Evolutionary conservation across 2,329 filamentous ascomycete species (phyloP), one percentile per base, ranked within the genome.

Genomic region (Sporothrix schenckii): DNA sequence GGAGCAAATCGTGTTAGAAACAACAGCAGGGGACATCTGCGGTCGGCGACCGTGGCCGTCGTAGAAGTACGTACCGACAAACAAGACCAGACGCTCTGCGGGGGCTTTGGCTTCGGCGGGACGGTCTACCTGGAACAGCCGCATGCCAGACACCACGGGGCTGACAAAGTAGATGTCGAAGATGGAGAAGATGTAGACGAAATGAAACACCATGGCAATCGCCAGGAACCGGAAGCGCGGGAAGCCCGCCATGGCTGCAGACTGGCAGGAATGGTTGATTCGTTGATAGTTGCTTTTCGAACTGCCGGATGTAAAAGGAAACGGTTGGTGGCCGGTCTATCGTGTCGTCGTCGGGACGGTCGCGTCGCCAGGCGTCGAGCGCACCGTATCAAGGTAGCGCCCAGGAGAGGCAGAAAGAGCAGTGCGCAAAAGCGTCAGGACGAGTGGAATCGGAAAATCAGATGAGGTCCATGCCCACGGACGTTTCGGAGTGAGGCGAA

Each of bases 91-190:
- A 73, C 95, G 89, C 80, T 95, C 92, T 5, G 96, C 94, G 1
- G 95, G 95, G 27, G 94, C 87, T 79, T 90, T 88, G 66, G 80
- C 80, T 67, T 82, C 81, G 54, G 81, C 75, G 52, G 86, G 82
- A 69, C 89, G 85, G 72, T 93, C 87, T 50, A 96, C 84, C 60
- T 84, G 82, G 80, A 93, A 94, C 72, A 93, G 87, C 77, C 87
- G 88, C 95, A 99, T 99, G 78, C 95, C 95, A 83, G 91, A 92
- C 69, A 98, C 95, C 75, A 99, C 95, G 27, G 95, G 95, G 79
- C 93, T 97, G 78, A 97, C 93, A 78, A 99, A 99, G 82, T 99
- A 98, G 74, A 98, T 95, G 80, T 97, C 94, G 82, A 99, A 99
- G 77, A 98, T 98, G 72, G 93, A 97, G 78, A 91, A 92, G 70